Conservation (phyloP, 805 yeast genomes). For the Candida alai region DNA sequence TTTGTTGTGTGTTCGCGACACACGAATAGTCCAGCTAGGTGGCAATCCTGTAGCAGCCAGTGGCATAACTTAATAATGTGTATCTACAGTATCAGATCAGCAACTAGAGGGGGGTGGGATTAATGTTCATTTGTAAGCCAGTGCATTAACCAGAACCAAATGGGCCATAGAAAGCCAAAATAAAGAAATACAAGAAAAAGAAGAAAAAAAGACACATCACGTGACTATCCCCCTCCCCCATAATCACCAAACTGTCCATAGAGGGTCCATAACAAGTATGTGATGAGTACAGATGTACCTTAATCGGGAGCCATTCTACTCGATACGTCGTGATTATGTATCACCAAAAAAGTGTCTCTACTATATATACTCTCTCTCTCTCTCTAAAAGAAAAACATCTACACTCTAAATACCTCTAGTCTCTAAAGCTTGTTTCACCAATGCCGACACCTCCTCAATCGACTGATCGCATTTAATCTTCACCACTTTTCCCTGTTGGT, state of each 20-base stretch:
- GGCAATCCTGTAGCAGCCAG: slow-evolving; percentile 72
- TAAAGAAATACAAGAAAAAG: not conserved
- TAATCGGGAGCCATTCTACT: no score
- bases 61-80: slow-evolving; percentile 4
- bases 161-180: no score
- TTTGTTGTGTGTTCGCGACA: slow-evolving; percentile 74
- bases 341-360: no score
- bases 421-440: slow-evolving; percentile 65
- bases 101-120: no score
- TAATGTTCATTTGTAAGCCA: no score
- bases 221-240: no score
- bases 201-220: not conserved
- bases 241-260: no score
- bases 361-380: not conserved
- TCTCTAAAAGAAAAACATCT: not conserved
- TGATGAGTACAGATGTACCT: no score
- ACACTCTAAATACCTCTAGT: slow-evolving; percentile 24
- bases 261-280: no score
- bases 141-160: no score
- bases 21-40: slow-evolving; percentile 73
- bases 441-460: slow-evolving; percentile 69
- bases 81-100: no score
- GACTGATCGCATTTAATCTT: slow-evolving; percentile 75
- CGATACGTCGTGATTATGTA: no score
- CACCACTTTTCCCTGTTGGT: slow-evolving; percentile 68